A percentile compares a stretch with the other conserved stretches of the same genome.
Conservation (phyloP, 208 protist genomes). For the Trypanosomatidae sp. region DNA sequence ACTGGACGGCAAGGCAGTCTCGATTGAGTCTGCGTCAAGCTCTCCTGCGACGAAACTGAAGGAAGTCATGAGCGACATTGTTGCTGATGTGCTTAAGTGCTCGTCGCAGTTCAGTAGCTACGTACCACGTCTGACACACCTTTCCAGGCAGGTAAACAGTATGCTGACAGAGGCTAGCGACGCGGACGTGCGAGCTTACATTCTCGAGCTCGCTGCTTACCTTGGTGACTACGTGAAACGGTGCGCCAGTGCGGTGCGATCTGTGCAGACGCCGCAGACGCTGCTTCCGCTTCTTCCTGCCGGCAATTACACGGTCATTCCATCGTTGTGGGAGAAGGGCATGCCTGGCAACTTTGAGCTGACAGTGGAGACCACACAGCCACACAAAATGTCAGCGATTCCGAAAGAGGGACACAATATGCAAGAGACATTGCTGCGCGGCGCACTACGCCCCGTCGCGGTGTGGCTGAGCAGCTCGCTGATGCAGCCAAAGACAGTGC, state of each 20-base stretch:
- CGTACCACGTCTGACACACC: constrained; percentile 37
- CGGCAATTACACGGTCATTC: constrained; percentile 76
- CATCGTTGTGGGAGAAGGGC: constrained; percentile 62
- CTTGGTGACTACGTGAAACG: constrained; percentile 43
- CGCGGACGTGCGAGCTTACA: constrained; percentile 19
- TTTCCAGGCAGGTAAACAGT: constrained; percentile 33
- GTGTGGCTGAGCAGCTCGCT: constrained; percentile 12
- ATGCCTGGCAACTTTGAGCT: constrained; percentile 56
- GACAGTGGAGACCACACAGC: constrained; percentile 66
- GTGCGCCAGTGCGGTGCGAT: constrained; percentile 24
- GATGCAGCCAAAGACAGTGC: constrained; percentile 20
- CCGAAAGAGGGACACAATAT: constrained; percentile 50
- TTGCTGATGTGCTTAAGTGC: constrained; percentile 38
- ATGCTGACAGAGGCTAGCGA: constrained; percentile 4
- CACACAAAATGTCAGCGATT: constrained; percentile 38
- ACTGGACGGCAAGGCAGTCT: constrained; percentile 13
- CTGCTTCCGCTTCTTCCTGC: constrained; percentile 59
- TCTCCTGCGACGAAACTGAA: constrained; percentile 8
- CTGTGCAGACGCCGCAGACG: constrained; percentile 22
- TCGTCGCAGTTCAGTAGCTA: constrained; percentile 46
- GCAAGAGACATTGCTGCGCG: constrained; percentile 39
- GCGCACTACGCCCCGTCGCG: constrained; percentile 29
- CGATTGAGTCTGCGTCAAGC: constrained; percentile 12
- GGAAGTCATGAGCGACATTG: constrained; percentile 27
- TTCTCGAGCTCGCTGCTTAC: constrained; percentile 32